Base-by-base conservation (phyloP, 768 basidiomycete genomes). In the Mycena rosella region DNA sequence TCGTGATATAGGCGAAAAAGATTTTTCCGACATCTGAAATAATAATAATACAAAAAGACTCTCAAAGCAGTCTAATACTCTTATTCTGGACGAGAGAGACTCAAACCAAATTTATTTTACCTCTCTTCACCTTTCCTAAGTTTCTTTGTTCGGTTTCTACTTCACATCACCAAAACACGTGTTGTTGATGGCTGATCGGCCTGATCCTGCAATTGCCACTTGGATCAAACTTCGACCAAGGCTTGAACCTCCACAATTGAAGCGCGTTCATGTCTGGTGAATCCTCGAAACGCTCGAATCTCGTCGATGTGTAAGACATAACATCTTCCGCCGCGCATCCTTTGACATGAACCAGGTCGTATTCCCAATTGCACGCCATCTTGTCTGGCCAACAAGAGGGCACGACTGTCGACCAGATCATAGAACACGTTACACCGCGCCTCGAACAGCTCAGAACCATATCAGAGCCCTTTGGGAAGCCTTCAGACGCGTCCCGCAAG, bases 391-490 rank as follows among this genome's bases (percentile, higher is more conserved):
- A 84, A 54, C 81, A 86, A 54, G 90, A 92, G 69, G 87, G 87
- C 48, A 82, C 86, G 27, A 83, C 85, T 10, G 77, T 83, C n/a
- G 85, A 88, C 36, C 88, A 92, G 67, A 76, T 91, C 73, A 81
- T 83, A 63, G 84, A 88, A 68, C 86, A 87, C 74, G 81, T 95
- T 60, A 76, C 80, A 11, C 83, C 87, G 26, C 91, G 93, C 68
- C 79, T 86, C 55, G 68, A 80, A 0, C 87, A 87, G 70, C 85
- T 95, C 54, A 82, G 82, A 52, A 83, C 87, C 65, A 79, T 92
- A 36, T 73, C 82, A n/a, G 79, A 84, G 3, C 89, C 92, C 2
- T 96, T 93, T 74, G 89, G 90, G 47, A 85, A 83, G 54, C 93
- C 94, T 2, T 90, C 88, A 10, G 81, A 83, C 73, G 85, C 85